Conservation (phyloP, 139 green algal species). For the Chlamydomonas eustigma region DNA sequence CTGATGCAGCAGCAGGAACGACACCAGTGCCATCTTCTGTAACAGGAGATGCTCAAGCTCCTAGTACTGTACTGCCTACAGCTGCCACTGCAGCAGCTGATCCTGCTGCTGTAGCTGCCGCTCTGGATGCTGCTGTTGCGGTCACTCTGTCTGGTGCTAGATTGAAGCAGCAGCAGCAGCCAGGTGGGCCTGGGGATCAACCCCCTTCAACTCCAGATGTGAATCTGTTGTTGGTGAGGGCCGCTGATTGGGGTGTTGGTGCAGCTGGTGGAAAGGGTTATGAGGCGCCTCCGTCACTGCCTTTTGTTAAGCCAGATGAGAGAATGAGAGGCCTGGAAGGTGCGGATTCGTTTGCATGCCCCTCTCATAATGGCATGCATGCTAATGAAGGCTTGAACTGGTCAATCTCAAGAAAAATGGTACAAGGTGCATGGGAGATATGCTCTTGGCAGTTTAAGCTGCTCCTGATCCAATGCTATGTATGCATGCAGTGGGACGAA, state of each 20-base stretch:
- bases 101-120: too few relatives aligned
- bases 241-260: background rate
- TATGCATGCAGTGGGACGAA: conserved; percentile 21
- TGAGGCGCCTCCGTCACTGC: background rate
- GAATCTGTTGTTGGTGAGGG: background rate
- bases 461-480: background rate
- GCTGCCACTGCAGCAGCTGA: too few relatives aligned
- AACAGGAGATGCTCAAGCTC: too few relatives aligned
- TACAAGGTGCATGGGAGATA: background rate
- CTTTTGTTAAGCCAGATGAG: background rate
- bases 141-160: background rate
- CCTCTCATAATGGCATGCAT: background rate
- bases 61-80: too few relatives aligned
- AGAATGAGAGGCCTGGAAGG: background rate
- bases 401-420: background rate
- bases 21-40: background rate
- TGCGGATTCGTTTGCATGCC: background rate
- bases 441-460: background rate
- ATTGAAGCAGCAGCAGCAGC: background rate
- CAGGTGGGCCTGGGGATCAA: background rate
- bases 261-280: background rate
- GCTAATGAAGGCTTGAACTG: background rate
- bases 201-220: background rate
- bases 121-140: too few relatives aligned
- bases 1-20: background rate